Base-by-base conservation (phyloP, 2,329 filamentous ascomycete species). In the Colletotrichum kahawae region DNA sequence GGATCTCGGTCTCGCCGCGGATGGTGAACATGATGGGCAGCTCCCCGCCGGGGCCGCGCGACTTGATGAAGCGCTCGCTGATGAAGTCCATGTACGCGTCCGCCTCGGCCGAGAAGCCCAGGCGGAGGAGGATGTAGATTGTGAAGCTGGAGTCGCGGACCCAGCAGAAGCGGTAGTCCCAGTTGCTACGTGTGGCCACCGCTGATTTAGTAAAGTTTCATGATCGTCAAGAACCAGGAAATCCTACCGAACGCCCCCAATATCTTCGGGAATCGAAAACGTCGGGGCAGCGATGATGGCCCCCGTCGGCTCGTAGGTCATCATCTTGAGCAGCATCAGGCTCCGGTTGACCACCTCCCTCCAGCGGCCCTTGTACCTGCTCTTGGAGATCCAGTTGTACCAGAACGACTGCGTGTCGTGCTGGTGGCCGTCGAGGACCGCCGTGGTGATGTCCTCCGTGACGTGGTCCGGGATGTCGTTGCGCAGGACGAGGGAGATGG, bases 21-120 rank as follows among this genome's bases (percentile, higher is more conserved):
- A 96, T 95, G 54, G 92, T 94, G 81, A 95, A 95, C 94, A 96
- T 95, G 80, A 96, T 94, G 14, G 94, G 94, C 43, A 96, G 84
- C 1, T 90, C 91, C 34, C 91, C 90, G 65, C 92, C 90, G 1
- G 88, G 81, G 9, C 86, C 86, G n/a, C 91, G 88, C 2, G 92
- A 92, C 75, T 91, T 88, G 36, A 90, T 86, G 75, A 95, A 91
- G 12, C 93, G 90, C 77, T 94, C 90, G 83, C 91, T 94, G 77
- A 96, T 95, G 81, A 95, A 96, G 69, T 90, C 88, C 89, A 95
- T 95, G 82, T 95, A 96, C 2, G 93, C 92, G 81, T 95, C 93
- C 5, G 94, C 94, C 82, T 96, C 94, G 24, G 92, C 90, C 33
- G 88, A 92, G 83, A 95, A 95, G 7, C 94, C 94, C 81, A 95